Percentiles rank a stretch among this genome's conserved stretches.
phyloP scores from a whole-genome alignment of 2,329 filamentous ascomycete species.

The Fusarium drepaniforme region DNA sequence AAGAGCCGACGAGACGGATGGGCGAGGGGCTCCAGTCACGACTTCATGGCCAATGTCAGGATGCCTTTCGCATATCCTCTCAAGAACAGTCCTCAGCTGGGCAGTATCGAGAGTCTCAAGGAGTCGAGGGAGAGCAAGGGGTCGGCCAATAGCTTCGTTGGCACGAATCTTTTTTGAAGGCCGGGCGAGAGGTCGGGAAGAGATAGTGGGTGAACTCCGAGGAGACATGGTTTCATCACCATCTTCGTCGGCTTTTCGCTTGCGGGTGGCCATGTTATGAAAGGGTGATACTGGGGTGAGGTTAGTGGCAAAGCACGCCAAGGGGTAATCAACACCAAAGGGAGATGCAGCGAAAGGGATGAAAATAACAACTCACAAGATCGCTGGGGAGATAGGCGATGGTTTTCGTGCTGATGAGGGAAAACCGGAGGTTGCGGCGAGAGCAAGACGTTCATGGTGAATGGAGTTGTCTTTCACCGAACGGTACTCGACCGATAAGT shows the following conservation, averaged over 20 bases:
- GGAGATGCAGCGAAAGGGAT: neutral
- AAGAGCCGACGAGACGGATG: conserved; percentile 83
- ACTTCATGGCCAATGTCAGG: conserved; percentile 89
- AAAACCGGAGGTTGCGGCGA: conserved; percentile 71
- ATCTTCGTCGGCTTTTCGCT: conserved; percentile 90
- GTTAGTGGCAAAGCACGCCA: conserved; percentile 37
- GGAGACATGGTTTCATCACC: conserved; percentile 91
- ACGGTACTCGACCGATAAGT: conserved; percentile 11
- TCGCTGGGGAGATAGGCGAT: conserved; percentile 66
- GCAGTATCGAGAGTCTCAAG: conserved; percentile 92
- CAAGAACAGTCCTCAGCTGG: conserved; percentile 87
- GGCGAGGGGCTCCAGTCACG: conserved; percentile 85
- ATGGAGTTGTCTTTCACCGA: conserved; percentile 12
- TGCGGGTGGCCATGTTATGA: conserved; percentile 69
- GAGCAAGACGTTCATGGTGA: conserved; percentile 72
- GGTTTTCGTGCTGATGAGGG: conserved; percentile 68
- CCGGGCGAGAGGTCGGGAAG: conserved; percentile 75
- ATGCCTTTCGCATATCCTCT: conserved; percentile 90
- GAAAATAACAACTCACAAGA: conserved; percentile 60
- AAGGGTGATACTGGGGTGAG: conserved; percentile 56
- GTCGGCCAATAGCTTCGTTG: conserved; percentile 74
- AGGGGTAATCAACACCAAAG: neutral
- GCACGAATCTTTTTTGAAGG: conserved; percentile 73
- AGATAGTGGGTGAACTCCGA: conserved; percentile 81
- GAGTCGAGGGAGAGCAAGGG: conserved; percentile 74